These are phyloP conservation scores for Rheum nobile DNA, from an alignment of 148 eudicot genomes.

Conservation along the genomic window DNA sequence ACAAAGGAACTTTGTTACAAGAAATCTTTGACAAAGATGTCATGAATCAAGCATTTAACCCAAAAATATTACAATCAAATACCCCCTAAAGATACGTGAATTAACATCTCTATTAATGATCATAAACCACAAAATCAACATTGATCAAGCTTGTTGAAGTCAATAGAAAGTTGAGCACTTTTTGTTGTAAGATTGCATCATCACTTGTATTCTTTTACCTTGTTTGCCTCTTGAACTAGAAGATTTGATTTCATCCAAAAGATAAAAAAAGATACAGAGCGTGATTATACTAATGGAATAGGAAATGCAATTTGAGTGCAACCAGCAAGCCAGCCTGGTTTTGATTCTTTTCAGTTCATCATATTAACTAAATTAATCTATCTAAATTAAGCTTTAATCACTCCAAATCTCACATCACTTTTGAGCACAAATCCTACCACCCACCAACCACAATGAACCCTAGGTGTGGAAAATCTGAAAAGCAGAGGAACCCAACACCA, in stretches of 20 bases:
- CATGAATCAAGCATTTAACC: no score
- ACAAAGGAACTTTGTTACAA: no score
- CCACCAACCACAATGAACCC: conserved; percentile 8
- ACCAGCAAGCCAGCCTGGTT: neutral
- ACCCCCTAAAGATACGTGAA: no score
- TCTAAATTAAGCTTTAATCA: conserved; percentile 2
- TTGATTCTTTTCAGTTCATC: neutral
- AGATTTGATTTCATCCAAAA: neutral
- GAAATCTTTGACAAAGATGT: no score
- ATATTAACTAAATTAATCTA: neutral
- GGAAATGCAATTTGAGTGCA: no score
- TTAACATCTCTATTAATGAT: neutral
- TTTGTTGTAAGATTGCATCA: no score
- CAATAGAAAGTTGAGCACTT: neutral
- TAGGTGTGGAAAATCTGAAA: neutral
- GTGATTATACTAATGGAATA: no score
- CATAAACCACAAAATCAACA: neutral
- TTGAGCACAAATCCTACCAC: neutral
- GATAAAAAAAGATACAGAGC: no score
- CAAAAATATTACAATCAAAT: no score
- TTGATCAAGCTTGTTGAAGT: neutral
- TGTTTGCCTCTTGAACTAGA: neutral
- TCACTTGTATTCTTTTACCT: neutral
- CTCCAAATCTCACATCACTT: neutral
- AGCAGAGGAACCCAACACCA: neutral